phyloP scores from a whole-genome alignment of 2,329 filamentous ascomycete genomes.

The Ilyonectria mors-panacis region DNA sequence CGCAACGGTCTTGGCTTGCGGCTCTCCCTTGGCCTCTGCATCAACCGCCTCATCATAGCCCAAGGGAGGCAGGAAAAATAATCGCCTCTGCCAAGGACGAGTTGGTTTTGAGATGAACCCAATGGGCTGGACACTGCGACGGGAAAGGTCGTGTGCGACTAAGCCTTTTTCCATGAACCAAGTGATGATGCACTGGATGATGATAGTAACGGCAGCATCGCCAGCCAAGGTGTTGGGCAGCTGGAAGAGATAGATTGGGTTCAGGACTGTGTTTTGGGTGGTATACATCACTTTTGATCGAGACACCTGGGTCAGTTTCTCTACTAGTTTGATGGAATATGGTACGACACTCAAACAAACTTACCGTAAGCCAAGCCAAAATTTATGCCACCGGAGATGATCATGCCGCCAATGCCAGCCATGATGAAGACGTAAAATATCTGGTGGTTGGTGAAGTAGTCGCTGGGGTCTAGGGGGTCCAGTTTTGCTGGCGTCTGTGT shows the following conservation, averaged over 20 bases:
- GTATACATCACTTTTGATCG: constrained; percentile 62
- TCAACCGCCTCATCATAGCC: constrained; percentile 14
- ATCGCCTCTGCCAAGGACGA: constrained; percentile 57
- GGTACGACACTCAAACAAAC: constrained; percentile 14
- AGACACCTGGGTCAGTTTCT: background rate
- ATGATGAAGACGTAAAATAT: constrained; percentile 64
- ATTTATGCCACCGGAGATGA: constrained; percentile 66
- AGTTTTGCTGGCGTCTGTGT: background rate
- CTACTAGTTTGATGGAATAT: background rate
- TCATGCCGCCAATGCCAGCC: constrained; percentile 62
- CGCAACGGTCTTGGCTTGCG: background rate
- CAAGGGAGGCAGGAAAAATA: constrained; percentile 35
- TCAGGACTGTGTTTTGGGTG: constrained; percentile 51
- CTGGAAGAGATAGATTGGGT: constrained; percentile 63
- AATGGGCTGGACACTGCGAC: constrained; percentile 62
- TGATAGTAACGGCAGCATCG: constrained; percentile 65
- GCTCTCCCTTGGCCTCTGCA: constrained; percentile 4
- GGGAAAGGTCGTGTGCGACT: constrained; percentile 64
- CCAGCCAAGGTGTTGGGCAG: constrained; percentile 66
- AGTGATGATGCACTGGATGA: constrained; percentile 65
- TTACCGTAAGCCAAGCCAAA: constrained; percentile 67
- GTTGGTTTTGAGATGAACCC: constrained; percentile 59
- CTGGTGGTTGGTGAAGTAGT: constrained; percentile 59
- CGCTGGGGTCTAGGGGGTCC: constrained; percentile 56
- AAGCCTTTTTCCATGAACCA: constrained; percentile 65